These are phyloP conservation scores for Ilex aquifolium DNA, from an alignment of 257 asterid species.

Conservation along the genomic window DNA sequence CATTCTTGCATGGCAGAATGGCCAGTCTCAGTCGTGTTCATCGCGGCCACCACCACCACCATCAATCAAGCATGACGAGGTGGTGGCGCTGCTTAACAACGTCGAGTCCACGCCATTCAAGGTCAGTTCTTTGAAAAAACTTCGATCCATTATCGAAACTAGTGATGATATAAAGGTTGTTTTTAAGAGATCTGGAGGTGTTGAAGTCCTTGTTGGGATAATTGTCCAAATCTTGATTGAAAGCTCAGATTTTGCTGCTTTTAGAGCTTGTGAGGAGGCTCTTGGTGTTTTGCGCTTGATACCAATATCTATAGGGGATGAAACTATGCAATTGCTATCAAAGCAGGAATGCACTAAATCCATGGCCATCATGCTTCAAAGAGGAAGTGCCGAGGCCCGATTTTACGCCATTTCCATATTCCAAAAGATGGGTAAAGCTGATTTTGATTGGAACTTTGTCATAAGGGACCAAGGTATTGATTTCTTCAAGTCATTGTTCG, in stretches of 20 bases:
- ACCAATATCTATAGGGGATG: slow-evolving; percentile 31
- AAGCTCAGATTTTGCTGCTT: slow-evolving; percentile 42
- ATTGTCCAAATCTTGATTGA: slow-evolving; percentile 50
- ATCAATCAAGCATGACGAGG: slow-evolving; percentile 32
- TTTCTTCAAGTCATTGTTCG: slow-evolving; percentile 68
- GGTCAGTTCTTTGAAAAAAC: slow-evolving; percentile 50
- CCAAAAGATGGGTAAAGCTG: slow-evolving; percentile 38
- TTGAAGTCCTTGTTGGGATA: slow-evolving; percentile 48
- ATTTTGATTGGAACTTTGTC: slow-evolving; percentile 34
- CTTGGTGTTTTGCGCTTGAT: slow-evolving; percentile 43
- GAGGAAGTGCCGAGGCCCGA: slow-evolving; percentile 74
- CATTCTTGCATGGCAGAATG: slow-evolving; percentile 46
- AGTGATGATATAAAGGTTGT: slow-evolving; percentile 46
- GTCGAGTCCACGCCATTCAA: slow-evolving; percentile 70
- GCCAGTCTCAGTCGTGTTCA: slow-evolving; percentile 8
- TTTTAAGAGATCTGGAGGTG: slow-evolving; percentile 52
- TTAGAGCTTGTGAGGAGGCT: slow-evolving; percentile 83
- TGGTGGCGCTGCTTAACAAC: slow-evolving; percentile 34
- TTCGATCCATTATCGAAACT: slow-evolving; percentile 30
- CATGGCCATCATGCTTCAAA: slow-evolving; percentile 53
- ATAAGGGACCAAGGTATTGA: slow-evolving; percentile 61
- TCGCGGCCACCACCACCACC: not conserved
- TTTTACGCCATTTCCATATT: slow-evolving; percentile 45
- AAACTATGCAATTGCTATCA: slow-evolving; percentile 28
- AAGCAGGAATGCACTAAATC: slow-evolving; percentile 49